Conservation (phyloP, 495 filamentous ascomycete genomes). For the Neurospora hispaniola region DNA sequence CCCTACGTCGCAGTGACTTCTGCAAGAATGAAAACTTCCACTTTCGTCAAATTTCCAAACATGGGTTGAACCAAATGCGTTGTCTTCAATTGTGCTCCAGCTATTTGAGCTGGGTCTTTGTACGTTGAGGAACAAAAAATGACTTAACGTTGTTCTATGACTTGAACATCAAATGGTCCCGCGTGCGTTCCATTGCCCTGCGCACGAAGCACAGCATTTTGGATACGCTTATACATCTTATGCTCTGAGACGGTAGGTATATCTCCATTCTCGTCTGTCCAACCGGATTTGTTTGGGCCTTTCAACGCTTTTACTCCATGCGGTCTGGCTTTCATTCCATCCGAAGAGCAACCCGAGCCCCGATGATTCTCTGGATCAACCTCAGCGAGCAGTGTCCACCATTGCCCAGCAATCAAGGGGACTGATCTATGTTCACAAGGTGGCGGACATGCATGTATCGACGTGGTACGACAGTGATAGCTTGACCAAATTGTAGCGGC, state of each 20-base stretch:
- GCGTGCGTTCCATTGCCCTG: neutral
- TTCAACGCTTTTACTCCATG: conserved; percentile 8
- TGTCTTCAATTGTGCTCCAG: neutral
- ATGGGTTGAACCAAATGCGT: neutral
- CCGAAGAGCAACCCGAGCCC: conserved; percentile 6
- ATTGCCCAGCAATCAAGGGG: neutral
- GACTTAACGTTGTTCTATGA: neutral
- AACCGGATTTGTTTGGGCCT: conserved; percentile 9
- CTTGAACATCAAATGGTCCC: neutral
- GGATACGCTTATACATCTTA: neutral
- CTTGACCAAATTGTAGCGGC: neutral
- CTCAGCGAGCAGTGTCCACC: neutral
- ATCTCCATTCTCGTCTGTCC: neutral
- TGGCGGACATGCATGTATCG: neutral
- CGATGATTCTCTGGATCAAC: neutral
- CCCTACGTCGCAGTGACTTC: neutral
- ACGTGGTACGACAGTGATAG: neutral
- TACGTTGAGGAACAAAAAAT: neutral
- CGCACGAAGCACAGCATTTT: neutral
- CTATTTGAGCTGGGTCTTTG: neutral
- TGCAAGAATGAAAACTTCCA: neutral
- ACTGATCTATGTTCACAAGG: neutral
- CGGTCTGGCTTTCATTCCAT: conserved; percentile 18
- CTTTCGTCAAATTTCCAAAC: neutral
- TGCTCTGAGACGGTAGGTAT: neutral